These are phyloP conservation scores for Daldinia eschscholtzii DNA, from an alignment of 2,329 filamentous ascomycete species.

Conservation along the genomic window DNA sequence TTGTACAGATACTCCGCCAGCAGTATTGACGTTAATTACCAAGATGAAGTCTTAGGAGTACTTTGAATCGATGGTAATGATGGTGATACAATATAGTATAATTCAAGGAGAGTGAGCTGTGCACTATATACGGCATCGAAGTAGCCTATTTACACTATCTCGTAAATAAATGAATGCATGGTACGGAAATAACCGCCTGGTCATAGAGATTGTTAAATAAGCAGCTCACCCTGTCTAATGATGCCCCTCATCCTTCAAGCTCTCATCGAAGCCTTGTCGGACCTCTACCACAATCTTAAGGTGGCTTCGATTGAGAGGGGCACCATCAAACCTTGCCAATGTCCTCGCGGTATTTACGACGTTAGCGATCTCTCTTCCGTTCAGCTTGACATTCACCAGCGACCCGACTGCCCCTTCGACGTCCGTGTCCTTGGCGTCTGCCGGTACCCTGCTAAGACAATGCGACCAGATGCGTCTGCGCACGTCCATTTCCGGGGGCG, in stretches of 20 bases:
- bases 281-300: constrained; percentile 50
- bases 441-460: constrained; percentile 38
- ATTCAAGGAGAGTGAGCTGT: background rate
- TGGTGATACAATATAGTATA: background rate
- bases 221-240: background rate
- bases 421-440: constrained; percentile 33
- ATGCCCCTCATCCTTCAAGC: constrained; percentile 21
- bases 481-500: constrained; percentile 39
- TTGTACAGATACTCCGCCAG: no score
- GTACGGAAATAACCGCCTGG: background rate
- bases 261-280: constrained; percentile 44
- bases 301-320: constrained; percentile 43
- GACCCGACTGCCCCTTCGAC: constrained; percentile 27
- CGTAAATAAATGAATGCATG: background rate
- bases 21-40: no score
- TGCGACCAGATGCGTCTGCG: constrained; percentile 48
- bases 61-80: background rate
- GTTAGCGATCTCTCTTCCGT: constrained; percentile 50
- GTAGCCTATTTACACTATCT: background rate
- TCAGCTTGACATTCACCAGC: constrained; percentile 38
- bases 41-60: background rate
- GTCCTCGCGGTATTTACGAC: constrained; percentile 47
- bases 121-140: background rate
- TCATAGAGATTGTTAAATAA: background rate
- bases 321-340: constrained; percentile 45